Base-by-base conservation (phyloP, 108 stramenopile genomes). In the Epithemia pelagica region DNA sequence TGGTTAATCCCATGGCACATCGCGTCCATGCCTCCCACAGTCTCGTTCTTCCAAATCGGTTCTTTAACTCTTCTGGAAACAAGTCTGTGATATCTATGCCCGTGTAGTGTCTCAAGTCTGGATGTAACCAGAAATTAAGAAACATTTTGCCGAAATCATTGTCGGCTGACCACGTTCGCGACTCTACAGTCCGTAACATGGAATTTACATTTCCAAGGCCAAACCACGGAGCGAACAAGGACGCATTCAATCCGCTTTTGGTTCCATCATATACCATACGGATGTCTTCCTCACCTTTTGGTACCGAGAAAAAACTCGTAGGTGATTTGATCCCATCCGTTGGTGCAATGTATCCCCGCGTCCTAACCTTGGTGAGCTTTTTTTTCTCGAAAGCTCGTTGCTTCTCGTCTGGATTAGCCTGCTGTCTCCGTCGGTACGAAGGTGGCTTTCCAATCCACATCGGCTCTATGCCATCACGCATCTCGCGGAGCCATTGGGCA, bases 111-210 rank as follows among this genome's bases (percentile, higher is more conserved):
- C 37, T 46, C 37, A 46, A 46, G 10, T 37, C 29, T 0, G 52
- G 19, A 24, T 78, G 65, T 7, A 79, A 55, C 21, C 25, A 26
- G 26, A 73, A 79, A 30, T 82, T 82, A 1, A 68, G 54, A 65
- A 82, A 82, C 73, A 76, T 70, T 63, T 82, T 75, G 0, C 75
- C 82, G 2, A 76, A 58, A 58, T 82, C 77, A 54, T 65, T 62
- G 61, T 82, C 77, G 15, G 57, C 57, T 8, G 25, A 58, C 54
- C 59, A 59, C n/a, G 73, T 51, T 1, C 32, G 70, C 30, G 24
- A 19, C 54, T 30, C 56, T 1, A 74, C 57, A 18, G 54, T 24
- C 37, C 70, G 66, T 30, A 70, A 28, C 54, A 62, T 23, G 3
- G 69, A 53, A 46, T 52, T 65, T 10, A 76, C 57, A 18, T 74